Percentiles rank a stretch among this genome's conserved stretches.
Evolutionary conservation across 169 alveolate species (phyloP).

Genomic region (Plasmodium vinckei): DNA sequence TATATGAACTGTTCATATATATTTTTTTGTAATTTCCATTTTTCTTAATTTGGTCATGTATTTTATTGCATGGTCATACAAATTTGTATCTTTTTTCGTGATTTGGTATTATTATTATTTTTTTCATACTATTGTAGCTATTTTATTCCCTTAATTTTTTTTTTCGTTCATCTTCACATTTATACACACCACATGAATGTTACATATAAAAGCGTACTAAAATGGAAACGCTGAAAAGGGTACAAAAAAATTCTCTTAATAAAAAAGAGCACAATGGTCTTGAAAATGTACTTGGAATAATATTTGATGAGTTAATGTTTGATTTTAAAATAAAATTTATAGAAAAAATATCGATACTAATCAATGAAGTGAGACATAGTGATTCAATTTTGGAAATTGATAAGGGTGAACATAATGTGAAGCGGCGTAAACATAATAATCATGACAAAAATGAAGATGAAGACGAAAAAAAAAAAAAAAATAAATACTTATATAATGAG

Average conservation of each 20-base stretch:
- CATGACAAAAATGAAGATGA: not conserved
- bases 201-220: not conserved
- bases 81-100: too few species aligned
- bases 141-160: too few species aligned
- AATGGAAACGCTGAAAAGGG: conserved; percentile 21
- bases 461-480: not conserved
- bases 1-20: too few species aligned
- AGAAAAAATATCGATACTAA: conserved; percentile 20
- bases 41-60: too few species aligned
- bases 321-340: conserved; percentile 58
- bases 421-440: not conserved
- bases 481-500: conserved; percentile 1
- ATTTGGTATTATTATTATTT: too few species aligned
- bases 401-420: not conserved
- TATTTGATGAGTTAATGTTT: conserved; percentile 55
- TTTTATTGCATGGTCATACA: too few species aligned
- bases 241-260: conserved; percentile 6
- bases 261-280: conserved; percentile 7
- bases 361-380: conserved; percentile 24
- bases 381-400: conserved; percentile 19
- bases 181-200: too few species aligned
- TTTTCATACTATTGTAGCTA: too few species aligned
- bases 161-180: too few species aligned
- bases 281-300: conserved; percentile 15
- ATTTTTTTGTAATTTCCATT: too few species aligned